Base-by-base conservation (phyloP, 129 eudicot genomes). In the Pulicaria dysenterica region DNA sequence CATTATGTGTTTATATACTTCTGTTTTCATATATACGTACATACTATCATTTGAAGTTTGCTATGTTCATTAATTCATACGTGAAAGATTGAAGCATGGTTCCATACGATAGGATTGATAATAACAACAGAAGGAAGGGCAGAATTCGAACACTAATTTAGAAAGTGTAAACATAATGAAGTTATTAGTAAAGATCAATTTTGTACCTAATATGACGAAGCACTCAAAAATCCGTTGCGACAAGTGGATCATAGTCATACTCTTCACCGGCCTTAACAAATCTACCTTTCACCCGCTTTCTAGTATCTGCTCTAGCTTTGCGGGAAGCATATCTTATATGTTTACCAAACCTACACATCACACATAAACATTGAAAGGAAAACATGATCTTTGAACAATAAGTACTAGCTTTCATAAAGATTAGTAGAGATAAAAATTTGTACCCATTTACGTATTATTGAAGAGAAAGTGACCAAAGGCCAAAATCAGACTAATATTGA, bases 251-350 rank as follows among this genome's bases (percentile, higher is more conserved):
- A 73, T 82, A 79, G 11, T 86, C 96, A 77, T 76, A 84, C 75
- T 67, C 76, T 77, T 89, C 89, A 73, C 87, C 92, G 16, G 92
- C 89, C 83, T 86, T 89, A 39, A 86, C 91, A 72, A 89, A 86
- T 82, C 96, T 82, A n/a, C 96, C 92, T 64, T 86, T 89, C 3
- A 86, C 88, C 13, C 89, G 92, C 67, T 84, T 89, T 77, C 96
- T 84, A 64, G 89, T 83, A 67, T 89, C 89, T 4, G 91, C 96
- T 72, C 91, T 86, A 40, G 96, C 96, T 80, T 89, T 89, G 49
- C 92, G 91, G 19, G 96, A 89, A 65, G 87, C 89, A 75, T 89
- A 86, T 65, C 96, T 69, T 79, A 86, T 86, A 61, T 84, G 87
- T 65, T 89, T 89, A 8, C 87, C 89, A 69, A 84, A 89, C 81